A percentile compares a stretch with the other conserved stretches of the same genome.
Conservation (phyloP, 208 protist species). For the Sergeia podlipaevii region DNA sequence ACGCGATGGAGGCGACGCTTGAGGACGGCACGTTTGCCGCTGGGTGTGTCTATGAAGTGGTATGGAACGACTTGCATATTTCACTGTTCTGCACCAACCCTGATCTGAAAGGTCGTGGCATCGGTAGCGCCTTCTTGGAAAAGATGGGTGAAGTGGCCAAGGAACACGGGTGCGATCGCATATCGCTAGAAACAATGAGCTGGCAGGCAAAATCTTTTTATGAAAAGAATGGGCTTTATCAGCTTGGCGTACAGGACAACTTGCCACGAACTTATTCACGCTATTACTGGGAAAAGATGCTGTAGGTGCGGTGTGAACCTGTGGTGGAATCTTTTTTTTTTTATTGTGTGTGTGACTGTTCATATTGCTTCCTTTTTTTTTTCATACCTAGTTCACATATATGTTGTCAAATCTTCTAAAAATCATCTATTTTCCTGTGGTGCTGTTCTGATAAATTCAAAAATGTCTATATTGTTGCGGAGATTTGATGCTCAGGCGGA, state of each 20-base stretch:
- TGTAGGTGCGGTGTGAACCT: not conserved
- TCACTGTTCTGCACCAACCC: constrained; percentile 2
- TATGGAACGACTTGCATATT: constrained; percentile 12
- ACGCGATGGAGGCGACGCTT: not conserved
- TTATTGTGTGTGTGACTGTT: constrained; percentile 4
- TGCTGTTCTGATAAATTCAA: no score
- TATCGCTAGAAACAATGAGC: constrained; percentile 9
- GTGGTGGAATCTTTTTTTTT: not conserved
- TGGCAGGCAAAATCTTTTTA: constrained; percentile 8
- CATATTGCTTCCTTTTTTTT: constrained; percentile 9
- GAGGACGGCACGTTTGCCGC: not conserved
- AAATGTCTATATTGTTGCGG: no score
- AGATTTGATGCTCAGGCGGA: no score
- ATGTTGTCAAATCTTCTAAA: no score
- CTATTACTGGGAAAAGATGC: constrained; percentile 9
- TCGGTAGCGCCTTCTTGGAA: not conserved
- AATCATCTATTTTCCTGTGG: no score
- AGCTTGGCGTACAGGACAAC: constrained; percentile 2
- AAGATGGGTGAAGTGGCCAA: not conserved
- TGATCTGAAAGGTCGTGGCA: not conserved
- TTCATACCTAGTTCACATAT: not conserved
- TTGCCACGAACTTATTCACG: not conserved
- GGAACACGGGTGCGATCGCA: constrained; percentile 3
- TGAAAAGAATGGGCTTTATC: no score
- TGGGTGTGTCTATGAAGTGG: constrained; percentile 3